Evolutionary conservation across 768 basidiomycete genomes (phyloP).

Genomic region (Collybiopsis luxurians): DNA sequence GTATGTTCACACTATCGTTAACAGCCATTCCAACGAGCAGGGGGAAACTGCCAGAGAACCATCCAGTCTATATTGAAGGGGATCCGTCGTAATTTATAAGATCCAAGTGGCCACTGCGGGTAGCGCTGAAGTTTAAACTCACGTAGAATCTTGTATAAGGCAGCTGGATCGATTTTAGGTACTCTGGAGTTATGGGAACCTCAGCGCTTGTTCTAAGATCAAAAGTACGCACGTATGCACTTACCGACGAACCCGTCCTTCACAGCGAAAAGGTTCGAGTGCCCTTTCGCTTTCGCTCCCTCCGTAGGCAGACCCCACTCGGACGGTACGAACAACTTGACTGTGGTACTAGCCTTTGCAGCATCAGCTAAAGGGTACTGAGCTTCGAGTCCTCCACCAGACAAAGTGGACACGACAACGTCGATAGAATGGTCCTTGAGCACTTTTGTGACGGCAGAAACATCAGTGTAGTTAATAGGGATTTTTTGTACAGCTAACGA

Average conservation of each 20-base stretch:
- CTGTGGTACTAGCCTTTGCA: slow-evolving; percentile 27
- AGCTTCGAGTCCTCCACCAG: slow-evolving; percentile 17
- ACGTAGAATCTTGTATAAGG: slow-evolving; percentile 31
- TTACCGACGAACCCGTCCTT: slow-evolving; percentile 29
- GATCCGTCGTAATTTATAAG: no score
- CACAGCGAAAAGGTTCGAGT: slow-evolving; percentile 11
- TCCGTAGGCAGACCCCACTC: slow-evolving; percentile 34
- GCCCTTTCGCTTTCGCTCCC: slow-evolving; percentile 22
- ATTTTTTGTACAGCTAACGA: background rate
- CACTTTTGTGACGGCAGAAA: slow-evolving; percentile 19
- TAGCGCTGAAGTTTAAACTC: slow-evolving; percentile 2
- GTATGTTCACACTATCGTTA: no score
- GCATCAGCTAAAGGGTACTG: slow-evolving; percentile 30
- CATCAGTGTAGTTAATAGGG: slow-evolving; percentile 21
- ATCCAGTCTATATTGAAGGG: no score
- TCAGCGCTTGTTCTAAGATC: background rate
- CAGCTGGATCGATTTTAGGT: slow-evolving; percentile 25
- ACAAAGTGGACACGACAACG: slow-evolving; percentile 32
- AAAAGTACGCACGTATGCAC: background rate
- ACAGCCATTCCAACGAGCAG: no score
- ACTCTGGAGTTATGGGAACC: slow-evolving; percentile 16
- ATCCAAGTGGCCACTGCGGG: no score
- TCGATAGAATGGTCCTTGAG: slow-evolving; percentile 29
- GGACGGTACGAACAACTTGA: slow-evolving; percentile 37
- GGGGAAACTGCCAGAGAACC: no score